Conservation (phyloP, 2,329 filamentous ascomycete genomes). For the Aschersonia sp. region DNA sequence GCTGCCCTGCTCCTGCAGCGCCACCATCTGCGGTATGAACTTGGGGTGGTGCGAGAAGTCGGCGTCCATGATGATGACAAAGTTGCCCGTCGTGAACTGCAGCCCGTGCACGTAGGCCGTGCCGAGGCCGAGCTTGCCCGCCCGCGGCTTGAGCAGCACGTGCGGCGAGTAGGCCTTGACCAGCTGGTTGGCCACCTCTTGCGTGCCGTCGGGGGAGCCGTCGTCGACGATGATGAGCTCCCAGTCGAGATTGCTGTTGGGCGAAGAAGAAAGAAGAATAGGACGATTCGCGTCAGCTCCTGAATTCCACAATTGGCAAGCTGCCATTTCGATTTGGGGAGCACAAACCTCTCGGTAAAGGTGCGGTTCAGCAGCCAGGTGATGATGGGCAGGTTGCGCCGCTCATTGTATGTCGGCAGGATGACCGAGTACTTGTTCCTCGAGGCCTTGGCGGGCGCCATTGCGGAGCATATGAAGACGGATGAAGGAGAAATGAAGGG, state of each 20-base stretch:
- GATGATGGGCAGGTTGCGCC: slow-evolving; percentile 90
- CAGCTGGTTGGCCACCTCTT: slow-evolving; percentile 80
- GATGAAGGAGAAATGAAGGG: not conserved
- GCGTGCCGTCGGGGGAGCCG: slow-evolving; percentile 89
- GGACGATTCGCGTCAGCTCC: no score
- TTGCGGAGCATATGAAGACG: slow-evolving; percentile 11
- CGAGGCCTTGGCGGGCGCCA: slow-evolving; percentile 29
- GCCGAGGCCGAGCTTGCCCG: slow-evolving; percentile 92
- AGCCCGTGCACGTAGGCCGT: slow-evolving; percentile 94
- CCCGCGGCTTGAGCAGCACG: slow-evolving; percentile 72
- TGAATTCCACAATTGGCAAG: no score
- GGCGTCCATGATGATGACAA: slow-evolving; percentile 99
- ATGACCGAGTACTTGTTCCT: slow-evolving; percentile 88
- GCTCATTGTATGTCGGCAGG: slow-evolving; percentile 96
- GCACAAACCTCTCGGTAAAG: slow-evolving; percentile 67
- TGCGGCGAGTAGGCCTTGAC: slow-evolving; percentile 69
- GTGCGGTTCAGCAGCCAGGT: slow-evolving; percentile 86
- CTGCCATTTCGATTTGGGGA: no score
- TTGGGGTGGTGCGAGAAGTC: slow-evolving; percentile 99
- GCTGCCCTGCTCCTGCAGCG: slow-evolving; percentile 57
- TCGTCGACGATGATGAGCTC: slow-evolving; percentile 98
- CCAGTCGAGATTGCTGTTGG: slow-evolving; percentile 76
- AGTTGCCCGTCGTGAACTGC: slow-evolving; percentile 82
- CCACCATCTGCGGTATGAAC: slow-evolving; percentile 93
- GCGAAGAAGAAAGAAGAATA: no score